phyloP scores from a whole-genome alignment of 441 rosid species.

The Gossypium trilobum region DNA sequence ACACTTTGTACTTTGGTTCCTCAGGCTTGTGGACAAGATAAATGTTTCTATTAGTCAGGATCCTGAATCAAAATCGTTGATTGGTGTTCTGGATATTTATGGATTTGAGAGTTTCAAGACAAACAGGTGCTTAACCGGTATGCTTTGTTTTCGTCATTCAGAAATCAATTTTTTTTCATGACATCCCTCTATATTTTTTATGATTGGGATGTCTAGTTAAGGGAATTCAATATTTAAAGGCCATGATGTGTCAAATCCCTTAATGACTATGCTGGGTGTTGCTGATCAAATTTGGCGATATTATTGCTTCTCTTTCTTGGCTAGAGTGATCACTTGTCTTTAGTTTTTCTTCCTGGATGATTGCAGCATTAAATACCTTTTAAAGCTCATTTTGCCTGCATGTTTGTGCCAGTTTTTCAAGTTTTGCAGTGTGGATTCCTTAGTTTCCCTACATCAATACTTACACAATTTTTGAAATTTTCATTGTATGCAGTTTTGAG shows the following conservation, averaged over 20 bases:
- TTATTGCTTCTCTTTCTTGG: slow-evolving; percentile 11
- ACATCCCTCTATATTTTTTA: slow-evolving; percentile 22
- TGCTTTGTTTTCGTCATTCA: slow-evolving; percentile 58
- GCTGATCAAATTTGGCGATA: background rate
- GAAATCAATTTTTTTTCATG: slow-evolving; percentile 28
- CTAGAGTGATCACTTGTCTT: background rate
- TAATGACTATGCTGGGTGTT: background rate
- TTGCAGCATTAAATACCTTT: background rate
- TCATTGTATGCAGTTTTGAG: slow-evolving; percentile 52
- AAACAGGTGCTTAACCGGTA: slow-evolving; percentile 98
- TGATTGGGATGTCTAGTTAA: slow-evolving; percentile 17
- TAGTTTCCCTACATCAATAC: background rate
- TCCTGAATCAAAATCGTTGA: slow-evolving; percentile 61
- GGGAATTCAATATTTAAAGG: slow-evolving; percentile 10
- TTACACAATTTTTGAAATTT: slow-evolving; percentile 7
- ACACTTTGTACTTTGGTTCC: slow-evolving; percentile 17
- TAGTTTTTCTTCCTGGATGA: background rate
- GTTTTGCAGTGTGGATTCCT: slow-evolving; percentile 1
- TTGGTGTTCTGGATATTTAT: slow-evolving; percentile 83
- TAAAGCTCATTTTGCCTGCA: background rate
- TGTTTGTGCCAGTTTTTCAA: background rate
- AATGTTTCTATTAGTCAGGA: slow-evolving; percentile 89
- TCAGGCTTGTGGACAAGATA: slow-evolving; percentile 83
- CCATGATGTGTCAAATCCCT: background rate
- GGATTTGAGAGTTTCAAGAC: slow-evolving; percentile 95